Base-by-base conservation (phyloP, 139 green algal species). In the Closterium sp. region DNA sequence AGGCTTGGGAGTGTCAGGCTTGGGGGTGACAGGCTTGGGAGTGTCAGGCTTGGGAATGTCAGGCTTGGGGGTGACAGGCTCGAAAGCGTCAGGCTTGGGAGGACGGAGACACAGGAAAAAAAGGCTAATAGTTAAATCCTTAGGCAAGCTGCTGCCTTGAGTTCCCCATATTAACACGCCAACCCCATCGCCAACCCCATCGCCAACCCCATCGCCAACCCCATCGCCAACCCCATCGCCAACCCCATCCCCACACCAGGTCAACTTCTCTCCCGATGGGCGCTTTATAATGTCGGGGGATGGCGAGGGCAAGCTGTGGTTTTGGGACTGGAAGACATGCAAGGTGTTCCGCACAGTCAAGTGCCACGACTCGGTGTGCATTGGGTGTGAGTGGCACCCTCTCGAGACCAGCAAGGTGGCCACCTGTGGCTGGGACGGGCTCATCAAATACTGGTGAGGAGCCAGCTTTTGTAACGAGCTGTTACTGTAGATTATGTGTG, bases 281-380 rank as follows among this genome's bases (percentile, higher is more conserved):
- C 96, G 93, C 4, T 96, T 95, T 90, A 93, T 99, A 3, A 96
- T 98, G 87, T 97, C 95, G 13, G 98, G 98, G 9, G 98, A 99
- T 93, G 97, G 96, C 9, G 97, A 99, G 86, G 98, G 98, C 24
- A 97, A 97, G 86, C 95, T 95, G 79, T 97, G 97, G 93, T 98
- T 99, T 90, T 99, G 98, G 98, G 98, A 99, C 95, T 99, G 98
- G 97, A 97, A 98, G 91, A 97, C 97, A 17, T 95, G 96, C 31
- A 97, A 97, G 94, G 92, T 94, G 17, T 94, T 96, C 91, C 93
- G 93, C 30, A 95, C 92, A 10, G 31, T 96, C 86, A 96, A 95
- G 95, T 97, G 97, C 38, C 98, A 99, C 95, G 0, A 87, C n/a
- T 87, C 28, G 9, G 28, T 31, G 28, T 87, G 85, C 95, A 98